phyloP scores from a whole-genome alignment of 305 asterid genomes.

The Fraxinus dipetala region DNA sequence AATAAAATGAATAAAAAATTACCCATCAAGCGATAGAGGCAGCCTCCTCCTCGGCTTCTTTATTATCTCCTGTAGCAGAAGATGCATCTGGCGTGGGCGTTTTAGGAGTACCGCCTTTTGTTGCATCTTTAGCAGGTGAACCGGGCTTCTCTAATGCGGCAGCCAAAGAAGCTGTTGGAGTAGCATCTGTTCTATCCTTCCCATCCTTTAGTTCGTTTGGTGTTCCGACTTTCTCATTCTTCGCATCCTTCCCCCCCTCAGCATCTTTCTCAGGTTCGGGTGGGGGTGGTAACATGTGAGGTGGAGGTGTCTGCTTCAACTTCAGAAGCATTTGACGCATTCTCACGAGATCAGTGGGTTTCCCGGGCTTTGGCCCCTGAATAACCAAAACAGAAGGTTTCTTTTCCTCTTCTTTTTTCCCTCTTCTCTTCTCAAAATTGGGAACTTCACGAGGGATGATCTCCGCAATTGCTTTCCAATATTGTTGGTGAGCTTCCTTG shows the following conservation, averaged over 20 bases:
- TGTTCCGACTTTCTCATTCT: constrained; percentile 24
- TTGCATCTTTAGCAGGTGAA: constrained; percentile 32
- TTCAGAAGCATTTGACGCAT: constrained; percentile 75
- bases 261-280: constrained; percentile 26
- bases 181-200: constrained; percentile 26
- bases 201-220: constrained; percentile 13
- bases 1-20: constrained; percentile 2
- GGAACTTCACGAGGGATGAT: constrained; percentile 79
- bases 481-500: constrained; percentile 76
- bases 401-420: constrained; percentile 56
- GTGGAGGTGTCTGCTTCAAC: constrained; percentile 74
- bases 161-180: constrained; percentile 4
- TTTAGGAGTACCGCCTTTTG: constrained; percentile 25
- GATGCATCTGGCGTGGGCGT: constrained; percentile 28
- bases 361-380: constrained; percentile 95
- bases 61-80: constrained; percentile 26
- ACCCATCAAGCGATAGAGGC: constrained; percentile 19
- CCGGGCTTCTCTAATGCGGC: constrained; percentile 20
- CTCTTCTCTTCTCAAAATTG: constrained; percentile 73
- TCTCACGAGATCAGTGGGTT: constrained; percentile 79
- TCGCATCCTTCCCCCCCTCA: constrained; percentile 22
- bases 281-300: constrained; percentile 77
- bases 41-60: constrained; percentile 29
- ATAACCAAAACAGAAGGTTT: constrained; percentile 62
- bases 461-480: constrained; percentile 85